Evolutionary conservation across 768 basidiomycete species (phyloP), one percentile per base, ranked within the genome.

Genomic region (Pluteus cervinus): DNA sequence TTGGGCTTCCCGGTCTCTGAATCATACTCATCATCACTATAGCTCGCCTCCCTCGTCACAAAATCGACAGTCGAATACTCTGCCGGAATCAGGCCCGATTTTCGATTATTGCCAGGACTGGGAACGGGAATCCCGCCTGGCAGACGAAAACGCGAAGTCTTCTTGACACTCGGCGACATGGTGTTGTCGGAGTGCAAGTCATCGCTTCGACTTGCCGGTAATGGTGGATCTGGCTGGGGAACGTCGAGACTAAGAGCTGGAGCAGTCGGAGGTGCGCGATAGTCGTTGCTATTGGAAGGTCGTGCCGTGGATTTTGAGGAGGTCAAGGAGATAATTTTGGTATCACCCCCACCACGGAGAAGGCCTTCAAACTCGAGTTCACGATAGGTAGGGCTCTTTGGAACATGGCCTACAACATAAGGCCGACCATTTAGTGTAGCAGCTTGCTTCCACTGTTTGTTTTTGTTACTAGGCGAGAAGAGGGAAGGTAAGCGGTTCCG

Each of bases 41-140:
- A 79, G 50, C 77, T 80, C 28, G 84, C 78, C 51, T 87, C 62
- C 42, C 86, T 70, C 22, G 86, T 87, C 63, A 86, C 80, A 61
- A 91, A 91, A 37, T 90, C 86, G 33, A 90, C 75, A 24, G 72
- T 75, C 37, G 85, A 80, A 55, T 85, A 85, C 57, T 87, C 81
- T n/a, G 85, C 74, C 22, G 86, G 84, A 10, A 66, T 55, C 50
- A 78, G 63, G 28, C 68, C 69, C 25, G 73, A 70, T 48, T 71
- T 68, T 43, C 65, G 57, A 36, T 52, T 56, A 39, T 58, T 59
- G 39, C 68, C 68, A 28, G 80, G 75, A 52, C 72, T 79, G 43
- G 74, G 67, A 39, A 73, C 69, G 23, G 75, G 72, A 41, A 69
- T 61, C 50, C 59, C 60, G 46, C 55, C 63, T 41, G 72, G 68